These are phyloP conservation scores for Penicillium psychrosexuale DNA, from an alignment of 2,329 filamentous ascomycete species.

Conservation along the genomic window DNA sequence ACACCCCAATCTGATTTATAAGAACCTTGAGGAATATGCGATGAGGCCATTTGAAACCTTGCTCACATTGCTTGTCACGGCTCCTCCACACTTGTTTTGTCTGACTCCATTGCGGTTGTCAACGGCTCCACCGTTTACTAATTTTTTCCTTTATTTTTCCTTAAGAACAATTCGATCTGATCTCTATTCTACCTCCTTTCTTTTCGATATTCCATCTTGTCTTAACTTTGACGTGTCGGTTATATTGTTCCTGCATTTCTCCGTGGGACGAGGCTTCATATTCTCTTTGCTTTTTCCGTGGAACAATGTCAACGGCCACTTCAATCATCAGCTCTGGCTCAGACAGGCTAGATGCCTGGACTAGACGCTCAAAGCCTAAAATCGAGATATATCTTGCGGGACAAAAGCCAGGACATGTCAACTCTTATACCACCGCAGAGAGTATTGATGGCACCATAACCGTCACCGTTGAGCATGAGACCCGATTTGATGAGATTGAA, in stretches of 20 bases:
- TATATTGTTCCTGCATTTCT: background rate
- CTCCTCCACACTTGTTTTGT: conserved; percentile 5
- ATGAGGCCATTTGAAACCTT: background rate
- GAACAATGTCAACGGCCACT: conserved; percentile 19
- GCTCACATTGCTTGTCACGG: background rate
- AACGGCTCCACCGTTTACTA: conserved; percentile 24
- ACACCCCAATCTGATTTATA: conserved; percentile 8
- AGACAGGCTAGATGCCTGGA: conserved; percentile 28
- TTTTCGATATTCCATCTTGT: background rate
- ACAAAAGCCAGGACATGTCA: conserved; percentile 39
- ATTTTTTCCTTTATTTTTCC: conserved; percentile 4
- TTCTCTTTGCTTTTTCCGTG: background rate
- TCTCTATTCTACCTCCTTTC: background rate
- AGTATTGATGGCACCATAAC: conserved; percentile 54
- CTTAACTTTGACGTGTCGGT: background rate
- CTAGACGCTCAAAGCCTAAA: conserved; percentile 29
- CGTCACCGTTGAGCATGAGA: conserved; percentile 52
- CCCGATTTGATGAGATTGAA: conserved; percentile 56
- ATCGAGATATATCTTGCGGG: conserved; percentile 30
- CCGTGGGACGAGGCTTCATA: background rate
- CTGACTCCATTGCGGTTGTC: conserved; percentile 22
- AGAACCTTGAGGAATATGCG: background rate
- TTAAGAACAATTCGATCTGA: background rate
- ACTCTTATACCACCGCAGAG: conserved; percentile 57
- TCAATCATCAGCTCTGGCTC: conserved; percentile 29